These are phyloP conservation scores for Epichloe festucae DNA, from an alignment of 2,329 filamentous ascomycete genomes.

Conservation along the genomic window DNA sequence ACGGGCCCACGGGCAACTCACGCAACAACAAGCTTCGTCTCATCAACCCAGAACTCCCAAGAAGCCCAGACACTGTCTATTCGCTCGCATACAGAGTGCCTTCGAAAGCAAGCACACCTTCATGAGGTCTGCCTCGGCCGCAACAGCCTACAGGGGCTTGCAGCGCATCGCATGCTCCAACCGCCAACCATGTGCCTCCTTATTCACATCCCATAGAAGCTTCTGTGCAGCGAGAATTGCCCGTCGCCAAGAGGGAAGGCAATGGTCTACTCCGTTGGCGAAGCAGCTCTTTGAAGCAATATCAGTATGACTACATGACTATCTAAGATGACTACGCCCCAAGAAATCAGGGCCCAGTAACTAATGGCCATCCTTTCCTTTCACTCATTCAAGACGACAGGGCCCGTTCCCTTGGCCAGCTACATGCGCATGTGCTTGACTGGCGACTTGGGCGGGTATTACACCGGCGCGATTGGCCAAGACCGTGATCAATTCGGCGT, in stretches of 20 bases:
- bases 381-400: conserved; percentile 45
- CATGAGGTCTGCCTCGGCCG: neutral
- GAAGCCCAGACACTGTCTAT: no score
- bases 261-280: conserved; percentile 88
- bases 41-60: neutral
- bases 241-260: conserved; percentile 28
- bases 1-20: neutral
- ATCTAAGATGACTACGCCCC: neutral
- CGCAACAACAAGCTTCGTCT: neutral
- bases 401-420: conserved; percentile 78
- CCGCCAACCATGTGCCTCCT: neutral
- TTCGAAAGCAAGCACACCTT: neutral
- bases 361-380: neutral
- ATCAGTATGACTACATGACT: conserved; percentile 39
- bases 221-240: neutral
- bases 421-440: conserved; percentile 99
- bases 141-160: neutral
- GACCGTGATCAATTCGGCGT: conserved; percentile 80
- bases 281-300: conserved; percentile 81
- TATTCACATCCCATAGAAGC: neutral
- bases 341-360: neutral
- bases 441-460: conserved; percentile 81
- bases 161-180: conserved; percentile 1
- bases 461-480: conserved; percentile 59
- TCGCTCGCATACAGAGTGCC: no score